Evolutionary conservation across 306 rosid genomes (phyloP).

Genomic region (Vigna mungo): DNA sequence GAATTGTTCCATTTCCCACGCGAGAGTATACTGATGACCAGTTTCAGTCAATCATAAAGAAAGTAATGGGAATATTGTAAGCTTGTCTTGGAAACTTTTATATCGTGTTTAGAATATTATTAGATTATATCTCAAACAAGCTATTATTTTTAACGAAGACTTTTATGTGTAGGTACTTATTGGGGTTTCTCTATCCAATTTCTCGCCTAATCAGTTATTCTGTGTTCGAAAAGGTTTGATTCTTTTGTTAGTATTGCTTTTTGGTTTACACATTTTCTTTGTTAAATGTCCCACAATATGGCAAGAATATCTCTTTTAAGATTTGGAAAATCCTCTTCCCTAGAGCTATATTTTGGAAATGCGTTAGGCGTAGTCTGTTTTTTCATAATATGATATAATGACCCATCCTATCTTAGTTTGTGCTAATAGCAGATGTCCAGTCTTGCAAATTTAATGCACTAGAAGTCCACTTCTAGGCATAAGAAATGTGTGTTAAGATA

Average conservation of each 20-base stretch:
- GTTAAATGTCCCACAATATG: not conserved
- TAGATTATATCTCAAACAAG: conserved; percentile 37
- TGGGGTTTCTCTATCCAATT: conserved; percentile 96
- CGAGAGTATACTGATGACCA: conserved; percentile 94
- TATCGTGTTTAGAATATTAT: conserved; percentile 36
- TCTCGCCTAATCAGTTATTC: conserved; percentile 91
- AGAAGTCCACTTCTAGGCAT: not conserved
- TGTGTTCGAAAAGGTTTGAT: conserved; percentile 87
- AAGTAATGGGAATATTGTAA: conserved; percentile 91
- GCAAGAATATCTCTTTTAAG: not conserved
- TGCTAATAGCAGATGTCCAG: not conserved
- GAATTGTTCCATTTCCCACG: conserved; percentile 92
- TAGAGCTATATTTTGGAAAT: not conserved
- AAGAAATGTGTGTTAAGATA: not conserved
- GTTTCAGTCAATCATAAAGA: conserved; percentile 91
- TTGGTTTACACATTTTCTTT: conserved; percentile 39
- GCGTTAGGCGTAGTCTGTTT: not conserved
- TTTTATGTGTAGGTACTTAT: conserved; percentile 75
- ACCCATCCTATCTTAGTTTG: not conserved
- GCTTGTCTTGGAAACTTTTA: conserved; percentile 46
- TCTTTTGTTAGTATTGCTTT: conserved; percentile 35
- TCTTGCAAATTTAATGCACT: not conserved
- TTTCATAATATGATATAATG: not conserved
- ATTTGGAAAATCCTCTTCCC: not conserved
- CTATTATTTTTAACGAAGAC: conserved; percentile 44